Evolutionary conservation across 495 filamentous ascomycete genomes (phyloP), one percentile per base, ranked within the genome.

Genomic region (Delitschia confertaspora): DNA sequence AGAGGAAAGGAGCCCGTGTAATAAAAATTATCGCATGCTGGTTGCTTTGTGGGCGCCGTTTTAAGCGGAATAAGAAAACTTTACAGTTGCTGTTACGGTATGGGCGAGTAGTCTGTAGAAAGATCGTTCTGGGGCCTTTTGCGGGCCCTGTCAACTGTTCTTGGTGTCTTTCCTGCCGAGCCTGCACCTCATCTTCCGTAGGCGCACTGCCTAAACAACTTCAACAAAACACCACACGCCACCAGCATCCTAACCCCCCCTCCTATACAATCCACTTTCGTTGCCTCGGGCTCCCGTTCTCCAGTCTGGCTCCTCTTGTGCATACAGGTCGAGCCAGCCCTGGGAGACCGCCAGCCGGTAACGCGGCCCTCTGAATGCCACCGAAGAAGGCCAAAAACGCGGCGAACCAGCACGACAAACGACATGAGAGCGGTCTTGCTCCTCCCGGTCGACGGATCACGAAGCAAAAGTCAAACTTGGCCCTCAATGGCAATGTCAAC

Each of bases 371-470:
- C 16, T 41, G 35, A 6, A 86, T 87, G 83, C 78, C 82, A 79
- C 79, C 64, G 49, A 63, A 75, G 70, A 73, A 61, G 66, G 73
- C 67, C 73, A 73, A 70, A 65, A 58, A 56, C 36, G 49, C 35
- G 47, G 71, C 70, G 60, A 79, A 75, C 65, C 68, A 72, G 61
- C 76, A 79, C 66, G 84, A 83, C 71, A 85, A 78, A 60, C 76
- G 82, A 59, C 80, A 89, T 64, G 87, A 95, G 67, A 87, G 82
- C 80, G 87, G 88, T 55, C 68, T 85, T 55, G 82, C 83, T 69
- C 78, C 78, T 54, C 82, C 87, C 41, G 84, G 83, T 52, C 89
- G 86, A 78, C 81, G 83, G 68, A 71, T 91, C 47, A 66, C 66
- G 49, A 78, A 74, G 66, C 77, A 80, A 62, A 76, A 74, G 56